Evolutionary conservation across 495 filamentous ascomycete genomes (phyloP).

Genomic region (Beverwykella pulmonaria): DNA sequence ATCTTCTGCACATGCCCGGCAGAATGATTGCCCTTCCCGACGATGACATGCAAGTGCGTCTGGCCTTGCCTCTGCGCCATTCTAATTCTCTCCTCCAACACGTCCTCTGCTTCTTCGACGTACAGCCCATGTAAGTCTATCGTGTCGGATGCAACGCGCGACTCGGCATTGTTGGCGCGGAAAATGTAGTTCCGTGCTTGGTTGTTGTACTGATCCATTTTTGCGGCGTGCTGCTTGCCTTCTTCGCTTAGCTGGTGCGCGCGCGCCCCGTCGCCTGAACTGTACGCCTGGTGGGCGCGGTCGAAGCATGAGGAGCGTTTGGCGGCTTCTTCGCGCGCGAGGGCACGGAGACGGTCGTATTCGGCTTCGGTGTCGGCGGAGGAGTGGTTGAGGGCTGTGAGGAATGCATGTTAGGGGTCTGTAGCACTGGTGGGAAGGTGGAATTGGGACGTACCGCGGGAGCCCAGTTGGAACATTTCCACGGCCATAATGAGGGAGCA

Average conservation of each 20-base stretch:
- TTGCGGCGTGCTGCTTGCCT: slow-evolving; percentile 76
- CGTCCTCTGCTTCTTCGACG: slow-evolving; percentile 90
- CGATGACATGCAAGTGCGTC: slow-evolving; percentile 82
- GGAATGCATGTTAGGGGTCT: slow-evolving; percentile 13
- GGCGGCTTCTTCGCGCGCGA: slow-evolving; percentile 75
- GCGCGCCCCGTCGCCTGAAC: slow-evolving; percentile 71
- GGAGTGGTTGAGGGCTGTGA: slow-evolving; percentile 78
- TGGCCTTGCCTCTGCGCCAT: slow-evolving; percentile 71
- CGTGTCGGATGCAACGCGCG: slow-evolving; percentile 71
- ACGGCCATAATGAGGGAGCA: slow-evolving; percentile 54
- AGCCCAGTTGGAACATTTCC: slow-evolving; percentile 66
- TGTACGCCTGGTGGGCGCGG: slow-evolving; percentile 79
- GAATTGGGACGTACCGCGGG: slow-evolving; percentile 53
- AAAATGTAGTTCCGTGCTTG: slow-evolving; percentile 94
- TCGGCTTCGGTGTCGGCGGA: slow-evolving; percentile 73
- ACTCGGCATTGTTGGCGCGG: slow-evolving; percentile 80
- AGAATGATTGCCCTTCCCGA: slow-evolving; percentile 92
- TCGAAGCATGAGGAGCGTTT: slow-evolving; percentile 77
- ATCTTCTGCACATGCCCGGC: slow-evolving; percentile 79
- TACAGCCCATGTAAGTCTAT: slow-evolving; percentile 95
- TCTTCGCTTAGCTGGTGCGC: slow-evolving; percentile 83
- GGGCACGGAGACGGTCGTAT: slow-evolving; percentile 86
- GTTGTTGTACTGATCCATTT: slow-evolving; percentile 80
- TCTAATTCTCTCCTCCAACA: slow-evolving; percentile 78
- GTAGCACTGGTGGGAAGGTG: slow-evolving; percentile 18